Conservation (phyloP, 2,329 filamentous ascomycete genomes). For the Rutstroemia sp. region DNA sequence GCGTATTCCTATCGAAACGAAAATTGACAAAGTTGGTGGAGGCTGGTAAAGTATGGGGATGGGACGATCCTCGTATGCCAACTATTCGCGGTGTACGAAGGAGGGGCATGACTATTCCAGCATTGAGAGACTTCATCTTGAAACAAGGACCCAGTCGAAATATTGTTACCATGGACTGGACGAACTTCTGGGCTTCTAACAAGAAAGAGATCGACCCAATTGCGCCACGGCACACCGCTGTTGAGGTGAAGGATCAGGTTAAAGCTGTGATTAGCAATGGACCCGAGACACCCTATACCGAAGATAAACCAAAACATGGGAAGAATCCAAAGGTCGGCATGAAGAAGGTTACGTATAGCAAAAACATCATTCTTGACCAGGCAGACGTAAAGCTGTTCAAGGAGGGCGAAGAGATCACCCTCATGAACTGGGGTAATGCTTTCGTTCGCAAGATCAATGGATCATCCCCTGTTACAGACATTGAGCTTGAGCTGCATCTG, state of each 20-base stretch:
- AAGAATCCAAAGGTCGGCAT: slow-evolving; percentile 81
- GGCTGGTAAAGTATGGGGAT: slow-evolving; percentile 67
- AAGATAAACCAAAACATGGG: slow-evolving; percentile 78
- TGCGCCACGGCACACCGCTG: slow-evolving; percentile 65
- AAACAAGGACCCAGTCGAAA: slow-evolving; percentile 80
- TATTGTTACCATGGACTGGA: slow-evolving; percentile 80
- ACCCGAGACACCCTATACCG: slow-evolving; percentile 52
- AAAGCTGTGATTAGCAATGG: slow-evolving; percentile 61
- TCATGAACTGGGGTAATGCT: slow-evolving; percentile 96
- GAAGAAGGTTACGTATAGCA: slow-evolving; percentile 78
- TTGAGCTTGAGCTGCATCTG: slow-evolving; percentile 83
- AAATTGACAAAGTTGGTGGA: slow-evolving; percentile 82
- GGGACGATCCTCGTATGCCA: slow-evolving; percentile 83
- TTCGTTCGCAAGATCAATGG: slow-evolving; percentile 62
- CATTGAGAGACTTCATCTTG: slow-evolving; percentile 75
- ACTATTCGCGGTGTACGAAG: slow-evolving; percentile 73
- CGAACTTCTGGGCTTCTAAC: slow-evolving; percentile 60
- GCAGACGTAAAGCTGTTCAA: slow-evolving; percentile 76
- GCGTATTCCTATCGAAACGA: slow-evolving; percentile 76
- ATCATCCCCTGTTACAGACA: slow-evolving; percentile 52
- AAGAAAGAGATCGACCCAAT: slow-evolving; percentile 79
- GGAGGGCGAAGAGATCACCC: slow-evolving; percentile 81
- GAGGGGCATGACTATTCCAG: slow-evolving; percentile 71
- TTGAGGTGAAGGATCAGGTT: slow-evolving; percentile 64
- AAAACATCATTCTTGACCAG: slow-evolving; percentile 75